Percentiles rank a stretch among this genome's conserved stretches.
Conservation (phyloP, 805 yeast genomes). For the Starmerella davenportii region DNA sequence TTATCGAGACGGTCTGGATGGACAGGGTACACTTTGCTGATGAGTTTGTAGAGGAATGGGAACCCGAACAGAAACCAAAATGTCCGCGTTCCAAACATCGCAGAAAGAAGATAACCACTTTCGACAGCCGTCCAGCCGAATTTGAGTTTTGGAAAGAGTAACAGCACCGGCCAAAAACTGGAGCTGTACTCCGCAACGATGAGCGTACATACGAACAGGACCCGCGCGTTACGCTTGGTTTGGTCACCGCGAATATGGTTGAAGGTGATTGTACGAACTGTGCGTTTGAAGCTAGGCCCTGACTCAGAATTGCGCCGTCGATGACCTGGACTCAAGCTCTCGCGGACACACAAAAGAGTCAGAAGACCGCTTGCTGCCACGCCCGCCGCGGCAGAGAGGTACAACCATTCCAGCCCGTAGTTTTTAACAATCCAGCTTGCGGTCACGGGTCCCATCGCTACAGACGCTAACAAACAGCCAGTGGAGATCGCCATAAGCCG, state of each 20-base stretch:
- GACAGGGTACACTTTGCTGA: constrained; percentile 11
- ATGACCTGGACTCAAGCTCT: constrained; percentile 12
- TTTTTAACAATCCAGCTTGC: constrained; percentile 11
- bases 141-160: constrained; percentile 18
- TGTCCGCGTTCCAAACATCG: constrained; percentile 17
- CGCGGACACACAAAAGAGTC: constrained; percentile 6
- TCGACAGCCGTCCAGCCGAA: constrained; percentile 23
- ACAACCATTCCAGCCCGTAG: constrained; percentile 11
- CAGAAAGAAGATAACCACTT: constrained; percentile 20
- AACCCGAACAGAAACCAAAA: constrained; percentile 17
- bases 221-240: constrained; percentile 3
- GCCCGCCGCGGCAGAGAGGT: constrained; percentile 4
- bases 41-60: constrained; percentile 13
- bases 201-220: constrained; percentile 11
- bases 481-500: constrained; percentile 12
- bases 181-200: constrained; percentile 12
- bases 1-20: constrained; percentile 12
- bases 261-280: too few species aligned
- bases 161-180: constrained; percentile 10
- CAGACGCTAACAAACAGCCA: constrained; percentile 13
- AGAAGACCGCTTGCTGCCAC: constrained; percentile 4
- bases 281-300: constrained; percentile 4
- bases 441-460: constrained; percentile 15
- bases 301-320: constrained; percentile 8
- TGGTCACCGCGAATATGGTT: too few species aligned